phyloP scores from a whole-genome alignment of 2,329 filamentous ascomycete genomes.

The Ophiostoma piceae region DNA sequence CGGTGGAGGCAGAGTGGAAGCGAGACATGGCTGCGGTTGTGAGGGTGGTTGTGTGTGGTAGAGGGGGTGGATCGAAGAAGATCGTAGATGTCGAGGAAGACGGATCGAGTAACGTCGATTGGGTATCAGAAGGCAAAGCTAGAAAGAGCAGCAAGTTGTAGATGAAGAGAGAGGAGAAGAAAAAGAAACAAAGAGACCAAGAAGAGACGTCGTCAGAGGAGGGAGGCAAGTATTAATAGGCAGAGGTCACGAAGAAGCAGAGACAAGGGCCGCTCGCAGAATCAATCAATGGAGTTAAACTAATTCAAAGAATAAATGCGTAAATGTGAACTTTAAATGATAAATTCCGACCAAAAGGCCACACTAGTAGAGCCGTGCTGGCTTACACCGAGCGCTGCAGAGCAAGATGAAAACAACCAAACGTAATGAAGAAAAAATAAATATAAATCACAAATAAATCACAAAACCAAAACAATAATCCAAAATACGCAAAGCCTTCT shows the following conservation, averaged over 20 bases:
- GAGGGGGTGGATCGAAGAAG: neutral
- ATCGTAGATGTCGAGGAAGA: neutral
- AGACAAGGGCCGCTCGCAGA: neutral
- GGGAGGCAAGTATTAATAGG: constrained; percentile 7
- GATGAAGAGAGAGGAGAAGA: neutral
- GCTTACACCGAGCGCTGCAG: constrained; percentile 9
- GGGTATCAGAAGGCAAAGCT: constrained; percentile 14
- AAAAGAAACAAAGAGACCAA: neutral
- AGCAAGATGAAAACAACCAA: neutral
- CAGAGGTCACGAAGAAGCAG: neutral
- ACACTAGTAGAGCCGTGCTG: constrained; percentile 8
- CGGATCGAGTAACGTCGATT: neutral
- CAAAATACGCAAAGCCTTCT: neutral
- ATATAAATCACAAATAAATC: neutral
- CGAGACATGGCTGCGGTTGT: constrained; percentile 36
- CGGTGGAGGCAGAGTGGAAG: constrained; percentile 72
- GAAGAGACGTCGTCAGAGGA: neutral
- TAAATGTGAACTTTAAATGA: neutral
- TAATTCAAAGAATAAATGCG: neutral
- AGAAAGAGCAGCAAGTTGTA: neutral
- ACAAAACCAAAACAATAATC: too few species aligned
- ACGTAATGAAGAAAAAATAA: neutral
- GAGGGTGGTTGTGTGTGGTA: neutral
- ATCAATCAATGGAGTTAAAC: neutral
- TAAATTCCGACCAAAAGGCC: neutral